Base-by-base conservation (phyloP, 2,329 filamentous ascomycete genomes). In the Teratosphaeria zuluensis region DNA sequence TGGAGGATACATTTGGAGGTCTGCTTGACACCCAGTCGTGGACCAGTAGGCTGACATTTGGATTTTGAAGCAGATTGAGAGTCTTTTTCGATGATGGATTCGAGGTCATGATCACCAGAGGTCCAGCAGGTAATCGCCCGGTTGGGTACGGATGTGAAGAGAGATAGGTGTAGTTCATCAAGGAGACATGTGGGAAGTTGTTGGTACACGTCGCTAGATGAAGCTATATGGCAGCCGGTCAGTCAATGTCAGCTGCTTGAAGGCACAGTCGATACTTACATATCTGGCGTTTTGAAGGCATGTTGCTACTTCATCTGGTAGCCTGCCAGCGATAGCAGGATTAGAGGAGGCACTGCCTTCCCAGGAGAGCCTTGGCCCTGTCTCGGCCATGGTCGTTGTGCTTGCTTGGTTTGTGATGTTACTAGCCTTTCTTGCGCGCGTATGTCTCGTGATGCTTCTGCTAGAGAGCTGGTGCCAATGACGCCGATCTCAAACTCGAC, bases 111-210 rank as follows among this genome's bases (percentile, higher is more conserved):
- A 97, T 95, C 63, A 91, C 88, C n/a, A 90, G 74, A 14, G 78
- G 77, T 21, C 69, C 68, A 14, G 64, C 87, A 3, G 69, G 70
- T 16, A 72, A 68, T n/a, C 46, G 56, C 46, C 83, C 81, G 74
- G 85, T 87, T 46, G 85, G 86, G 61, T 66, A 69, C 2, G 69
- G 63, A 58, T 68, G 66, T 24, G 65, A 64, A 46, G 91, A 88
- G 24, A 99, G 87, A 76, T 96, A 97, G 70, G 94, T 97, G 79
- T 97, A 97, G 79, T 95, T 96, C 94, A 99, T 99, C 64, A 99
- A 84, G 42, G 91, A 95, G 65, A 97, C 90, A 73, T 97, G 90
- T 9, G 94, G 94, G 63, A 85, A 80, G 69, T 94, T 88, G 65
- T 88, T 81, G 66, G 85, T 85, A 74, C 89, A 95, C 58, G 94